Evolutionary conservation across 768 basidiomycete species (phyloP).

Genomic region (Ramaria sp.): DNA sequence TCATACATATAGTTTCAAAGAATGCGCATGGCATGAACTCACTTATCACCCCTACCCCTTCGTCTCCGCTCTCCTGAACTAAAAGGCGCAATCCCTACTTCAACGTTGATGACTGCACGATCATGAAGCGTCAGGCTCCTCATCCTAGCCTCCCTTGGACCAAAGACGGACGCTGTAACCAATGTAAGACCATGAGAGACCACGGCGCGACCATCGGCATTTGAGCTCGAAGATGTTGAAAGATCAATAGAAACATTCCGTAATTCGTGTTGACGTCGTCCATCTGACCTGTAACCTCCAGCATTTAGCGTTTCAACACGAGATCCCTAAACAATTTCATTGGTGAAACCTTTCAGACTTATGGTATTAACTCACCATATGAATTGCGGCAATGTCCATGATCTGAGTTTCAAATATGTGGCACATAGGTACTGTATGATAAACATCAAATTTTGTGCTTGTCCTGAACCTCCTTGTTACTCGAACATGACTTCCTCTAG

Average conservation of each 20-base stretch:
- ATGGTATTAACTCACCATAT: too few species aligned
- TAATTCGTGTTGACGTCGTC: constrained; percentile 84
- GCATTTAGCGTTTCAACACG: constrained; percentile 72
- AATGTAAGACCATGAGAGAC: constrained; percentile 87
- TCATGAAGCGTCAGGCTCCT: constrained; percentile 77
- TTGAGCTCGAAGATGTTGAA: constrained; percentile 46
- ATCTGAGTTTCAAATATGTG: too few species aligned
- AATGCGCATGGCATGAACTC: constrained; percentile 22
- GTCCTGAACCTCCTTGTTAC: background rate
- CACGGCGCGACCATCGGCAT: constrained; percentile 77
- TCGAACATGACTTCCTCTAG: background rate
- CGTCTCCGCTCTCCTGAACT: constrained; percentile 72
- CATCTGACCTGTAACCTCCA: constrained; percentile 84
- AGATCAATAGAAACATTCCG: constrained; percentile 75
- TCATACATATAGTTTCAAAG: background rate
- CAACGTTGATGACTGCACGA: constrained; percentile 81
- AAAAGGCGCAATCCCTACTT: constrained; percentile 79
- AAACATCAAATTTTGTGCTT: too few species aligned
- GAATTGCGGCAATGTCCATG: too few species aligned
- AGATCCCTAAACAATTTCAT: constrained; percentile 27
- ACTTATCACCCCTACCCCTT: constrained; percentile 81
- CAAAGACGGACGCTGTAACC: constrained; percentile 81
- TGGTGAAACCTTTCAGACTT: too few species aligned
- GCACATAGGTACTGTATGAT: background rate
- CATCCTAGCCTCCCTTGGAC: constrained; percentile 81